phyloP scores from a whole-genome alignment of 2,329 filamentous ascomycete genomes.

The Hypoxylon sp. region DNA sequence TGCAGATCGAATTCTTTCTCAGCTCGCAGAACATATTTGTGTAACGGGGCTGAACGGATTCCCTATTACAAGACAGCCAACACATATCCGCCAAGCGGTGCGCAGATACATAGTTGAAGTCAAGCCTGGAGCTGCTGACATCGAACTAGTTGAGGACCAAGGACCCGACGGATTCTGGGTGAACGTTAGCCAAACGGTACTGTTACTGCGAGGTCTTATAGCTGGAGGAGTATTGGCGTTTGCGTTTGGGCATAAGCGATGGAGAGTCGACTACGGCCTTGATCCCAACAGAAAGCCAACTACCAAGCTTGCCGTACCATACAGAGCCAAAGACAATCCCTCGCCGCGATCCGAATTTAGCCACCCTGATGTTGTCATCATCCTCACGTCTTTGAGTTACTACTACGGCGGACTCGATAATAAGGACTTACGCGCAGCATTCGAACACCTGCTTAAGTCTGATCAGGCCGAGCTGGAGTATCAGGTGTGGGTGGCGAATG shows the following conservation, averaged over 20 bases:
- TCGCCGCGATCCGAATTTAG: constrained; percentile 70
- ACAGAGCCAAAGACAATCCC: constrained; percentile 70
- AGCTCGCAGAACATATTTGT: constrained; percentile 59
- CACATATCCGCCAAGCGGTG: constrained; percentile 51
- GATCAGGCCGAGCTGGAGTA: constrained; percentile 69
- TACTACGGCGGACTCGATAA: constrained; percentile 69
- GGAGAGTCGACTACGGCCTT: constrained; percentile 74
- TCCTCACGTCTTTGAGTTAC: constrained; percentile 67
- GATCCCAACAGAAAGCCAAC: constrained; percentile 57
- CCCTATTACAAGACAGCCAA: constrained; percentile 56
- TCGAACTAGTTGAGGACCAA: constrained; percentile 54
- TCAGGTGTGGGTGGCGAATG: constrained; percentile 59
- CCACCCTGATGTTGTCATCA: constrained; percentile 70
- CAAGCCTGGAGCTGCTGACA: constrained; percentile 47
- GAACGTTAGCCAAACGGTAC: constrained; percentile 53
- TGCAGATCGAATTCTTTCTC: constrained; percentile 48
- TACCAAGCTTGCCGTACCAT: constrained; percentile 69
- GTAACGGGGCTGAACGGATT: constrained; percentile 58
- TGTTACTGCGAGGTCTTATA: constrained; percentile 69
- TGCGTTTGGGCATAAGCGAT: constrained; percentile 68
- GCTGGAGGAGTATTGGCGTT: constrained; percentile 68
- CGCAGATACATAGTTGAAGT: constrained; percentile 61
- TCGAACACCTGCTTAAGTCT: constrained; percentile 62
- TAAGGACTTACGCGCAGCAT: constrained; percentile 61
- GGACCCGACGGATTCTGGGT: constrained; percentile 54